Evolutionary conservation across 805 yeast species (phyloP), one percentile per base, ranked within the genome.

Genomic region (Pichia phayaonensis): DNA sequence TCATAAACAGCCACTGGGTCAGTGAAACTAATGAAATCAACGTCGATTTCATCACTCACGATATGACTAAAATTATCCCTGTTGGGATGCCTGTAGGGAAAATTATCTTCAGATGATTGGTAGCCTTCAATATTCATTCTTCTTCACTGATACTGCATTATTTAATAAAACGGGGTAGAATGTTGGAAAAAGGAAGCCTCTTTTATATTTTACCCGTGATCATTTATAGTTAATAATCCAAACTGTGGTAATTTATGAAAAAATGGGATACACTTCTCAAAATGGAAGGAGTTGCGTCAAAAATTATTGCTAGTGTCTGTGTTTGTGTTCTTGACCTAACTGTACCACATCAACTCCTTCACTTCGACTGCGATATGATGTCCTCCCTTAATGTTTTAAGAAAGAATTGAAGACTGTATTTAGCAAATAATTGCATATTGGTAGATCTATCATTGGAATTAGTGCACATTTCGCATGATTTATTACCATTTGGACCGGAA

Each of bases 361-460:
- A 20, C 11, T n/a, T 23, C 10, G 12, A 1, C 5, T 24, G n/a
- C 10, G 3, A n/a, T n/a, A 34, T 6, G n/a, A 2, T 8, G 8
- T 46, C 50, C 21, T 46, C 27, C 22, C 39, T 50, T 2, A 44
- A n/a, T 15, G 45, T 45, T 12, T 44, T 38, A 2, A 54, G 22
- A 22, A 56, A 46, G 22, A 53, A 54, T n/a, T 56, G 44, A 2
- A 50, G 18, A 0, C 94, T 95, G 27, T 71, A 61, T 46, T 69
- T 70, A 3, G 96, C 96, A 69, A 88, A 89, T 52, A 72, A 68
- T 51, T 79, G 82, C 96, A 88, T 88, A 62, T 89, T 88, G 29
- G 61, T 61, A 1, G 86, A 71, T 52, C 96, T 72, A 47, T 80
- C 83, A 8, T 51, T 60, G 16, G 60, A 55, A 0, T 74, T 75